Evolutionary conservation across 2,329 filamentous ascomycete genomes (phyloP).

Genomic region (Fusarium heterosporum): DNA sequence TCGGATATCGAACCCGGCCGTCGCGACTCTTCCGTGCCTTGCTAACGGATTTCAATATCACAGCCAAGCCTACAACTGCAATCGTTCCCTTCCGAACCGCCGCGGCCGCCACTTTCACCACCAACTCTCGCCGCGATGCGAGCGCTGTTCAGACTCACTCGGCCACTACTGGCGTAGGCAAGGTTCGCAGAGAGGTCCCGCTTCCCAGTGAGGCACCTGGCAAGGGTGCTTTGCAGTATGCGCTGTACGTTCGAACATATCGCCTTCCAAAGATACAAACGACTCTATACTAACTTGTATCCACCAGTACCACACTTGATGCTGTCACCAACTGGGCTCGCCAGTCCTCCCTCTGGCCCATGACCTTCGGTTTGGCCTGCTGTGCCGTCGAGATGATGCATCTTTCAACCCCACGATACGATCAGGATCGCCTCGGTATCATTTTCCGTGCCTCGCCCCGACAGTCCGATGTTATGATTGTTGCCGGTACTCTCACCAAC

Average conservation of each 20-base stretch:
- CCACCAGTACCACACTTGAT: slow-evolving; percentile 78
- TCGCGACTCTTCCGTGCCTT: slow-evolving; percentile 15
- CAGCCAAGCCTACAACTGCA: slow-evolving; percentile 74
- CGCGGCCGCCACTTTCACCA: slow-evolving; percentile 72
- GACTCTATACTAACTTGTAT: slow-evolving; percentile 7
- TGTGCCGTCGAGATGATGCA: slow-evolving; percentile 96
- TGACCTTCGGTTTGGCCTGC: slow-evolving; percentile 90
- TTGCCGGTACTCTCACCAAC: slow-evolving; percentile 92
- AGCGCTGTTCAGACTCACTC: slow-evolving; percentile 66
- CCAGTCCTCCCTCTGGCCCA: slow-evolving; percentile 86
- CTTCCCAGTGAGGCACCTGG: slow-evolving; percentile 82
- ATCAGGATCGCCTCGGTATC: slow-evolving; percentile 88
- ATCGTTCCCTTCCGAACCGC: slow-evolving; percentile 73
- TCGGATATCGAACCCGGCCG: slow-evolving; percentile 16
- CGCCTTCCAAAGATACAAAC: neutral
- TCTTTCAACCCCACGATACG: slow-evolving; percentile 86
- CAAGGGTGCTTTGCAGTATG: slow-evolving; percentile 86
- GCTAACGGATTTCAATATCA: slow-evolving; percentile 13
- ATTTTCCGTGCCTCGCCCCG: slow-evolving; percentile 91
- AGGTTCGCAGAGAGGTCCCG: slow-evolving; percentile 76
- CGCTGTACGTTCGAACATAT: slow-evolving; percentile 72
- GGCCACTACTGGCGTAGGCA: slow-evolving; percentile 65
- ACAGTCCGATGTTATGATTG: slow-evolving; percentile 93
- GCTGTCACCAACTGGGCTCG: slow-evolving; percentile 86
- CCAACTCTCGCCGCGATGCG: slow-evolving; percentile 74